Percentiles rank a stretch among this genome's conserved stretches.
These are phyloP conservation scores for Coprinopsis cinerea DNA, from an alignment of 768 basidiomycete genomes.

Conservation along the genomic window DNA sequence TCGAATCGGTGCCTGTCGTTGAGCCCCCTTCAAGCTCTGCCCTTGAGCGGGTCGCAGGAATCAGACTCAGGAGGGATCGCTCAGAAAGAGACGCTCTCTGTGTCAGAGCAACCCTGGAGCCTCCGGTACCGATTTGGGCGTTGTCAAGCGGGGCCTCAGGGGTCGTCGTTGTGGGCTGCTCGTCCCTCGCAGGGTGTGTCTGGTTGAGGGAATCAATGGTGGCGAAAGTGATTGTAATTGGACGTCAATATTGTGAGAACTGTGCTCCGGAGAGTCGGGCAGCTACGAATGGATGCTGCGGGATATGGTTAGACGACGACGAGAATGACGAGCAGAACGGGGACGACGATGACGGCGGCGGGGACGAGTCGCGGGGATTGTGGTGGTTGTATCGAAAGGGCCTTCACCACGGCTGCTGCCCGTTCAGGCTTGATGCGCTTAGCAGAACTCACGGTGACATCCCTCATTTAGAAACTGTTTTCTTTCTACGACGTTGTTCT, in stretches of 20 bases:
- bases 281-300: constrained; percentile 10
- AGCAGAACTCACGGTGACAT: not conserved
- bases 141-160: not conserved
- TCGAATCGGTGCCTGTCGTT: constrained; percentile 22
- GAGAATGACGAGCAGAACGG: constrained; percentile 11
- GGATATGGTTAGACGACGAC: constrained; percentile 13
- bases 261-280: constrained; percentile 10
- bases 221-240: constrained; percentile 23
- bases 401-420: too few species aligned
- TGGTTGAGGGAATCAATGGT: constrained; percentile 68
- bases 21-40: constrained; percentile 53
- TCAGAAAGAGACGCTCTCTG: constrained; percentile 16
- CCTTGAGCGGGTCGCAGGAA: constrained; percentile 62
- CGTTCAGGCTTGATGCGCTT: constrained; percentile 3
- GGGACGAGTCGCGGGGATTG: constrained; percentile 11
- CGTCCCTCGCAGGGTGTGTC: constrained; percentile 53
- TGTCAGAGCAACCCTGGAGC: constrained; percentile 21
- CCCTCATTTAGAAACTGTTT: not conserved
- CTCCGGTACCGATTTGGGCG: not conserved
- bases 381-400: constrained; percentile 14
- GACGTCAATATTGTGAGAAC: constrained; percentile 23
- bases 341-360: not conserved
- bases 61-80: constrained; percentile 32
- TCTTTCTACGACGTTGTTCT: not conserved
- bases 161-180: constrained; percentile 26